Conservation (phyloP, 176 grass and related monocot species). For the Rhipidocladum racemiflorum region DNA sequence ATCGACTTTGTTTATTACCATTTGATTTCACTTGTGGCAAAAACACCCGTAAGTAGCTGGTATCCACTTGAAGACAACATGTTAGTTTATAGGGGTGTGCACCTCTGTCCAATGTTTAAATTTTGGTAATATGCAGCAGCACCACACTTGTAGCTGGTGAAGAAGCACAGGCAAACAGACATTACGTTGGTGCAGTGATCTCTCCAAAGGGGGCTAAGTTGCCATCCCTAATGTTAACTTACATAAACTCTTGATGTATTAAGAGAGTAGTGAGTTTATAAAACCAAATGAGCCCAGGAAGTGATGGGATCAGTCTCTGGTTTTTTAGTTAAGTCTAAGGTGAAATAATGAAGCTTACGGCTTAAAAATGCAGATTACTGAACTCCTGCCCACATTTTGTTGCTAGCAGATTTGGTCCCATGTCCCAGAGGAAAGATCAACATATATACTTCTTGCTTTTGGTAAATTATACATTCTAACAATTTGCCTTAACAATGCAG, state of each 20-base stretch:
- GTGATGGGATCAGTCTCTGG: background rate
- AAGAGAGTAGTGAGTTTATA: background rate
- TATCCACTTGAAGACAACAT: background rate
- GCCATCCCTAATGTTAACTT: background rate
- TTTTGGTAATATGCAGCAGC: background rate
- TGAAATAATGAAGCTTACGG: background rate
- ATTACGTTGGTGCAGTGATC: background rate
- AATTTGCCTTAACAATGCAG: background rate
- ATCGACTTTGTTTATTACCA: background rate
- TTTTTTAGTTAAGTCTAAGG: background rate
- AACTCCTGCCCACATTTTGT: background rate
- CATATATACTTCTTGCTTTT: background rate
- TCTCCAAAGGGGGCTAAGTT: background rate
- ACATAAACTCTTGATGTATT: background rate
- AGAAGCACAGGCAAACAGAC: background rate
- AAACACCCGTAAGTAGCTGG: background rate
- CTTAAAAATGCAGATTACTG: background rate
- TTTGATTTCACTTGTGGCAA: background rate
- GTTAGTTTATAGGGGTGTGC: background rate
- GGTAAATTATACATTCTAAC: background rate
- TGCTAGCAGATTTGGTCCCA: background rate
- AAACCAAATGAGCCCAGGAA: background rate
- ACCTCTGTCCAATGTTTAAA: background rate
- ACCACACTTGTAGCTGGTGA: background rate
- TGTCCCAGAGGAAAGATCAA: background rate